A percentile compares a stretch with the other conserved stretches of the same genome.
Conservation (phyloP, 2,329 filamentous ascomycete genomes). For the Fusarium heterosporum region DNA sequence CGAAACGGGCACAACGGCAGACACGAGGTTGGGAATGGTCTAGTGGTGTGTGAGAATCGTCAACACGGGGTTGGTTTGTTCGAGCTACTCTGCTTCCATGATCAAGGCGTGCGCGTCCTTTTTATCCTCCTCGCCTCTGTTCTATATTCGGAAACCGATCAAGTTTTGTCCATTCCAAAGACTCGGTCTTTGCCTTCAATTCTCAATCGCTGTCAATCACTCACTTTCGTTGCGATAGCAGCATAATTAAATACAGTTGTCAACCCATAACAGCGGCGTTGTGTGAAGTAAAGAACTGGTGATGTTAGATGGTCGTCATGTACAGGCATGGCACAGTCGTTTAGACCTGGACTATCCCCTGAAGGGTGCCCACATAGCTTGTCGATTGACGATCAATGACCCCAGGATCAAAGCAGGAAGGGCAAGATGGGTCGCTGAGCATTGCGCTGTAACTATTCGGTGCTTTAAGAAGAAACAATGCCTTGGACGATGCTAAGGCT, state of each 20-base stretch:
- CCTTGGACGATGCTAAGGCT: slow-evolving; percentile 10
- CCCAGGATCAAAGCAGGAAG: slow-evolving; percentile 15
- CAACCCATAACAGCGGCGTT: slow-evolving; percentile 21
- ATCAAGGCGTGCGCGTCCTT: slow-evolving; percentile 38
- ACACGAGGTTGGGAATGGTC: slow-evolving; percentile 33
- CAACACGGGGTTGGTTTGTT: slow-evolving; percentile 28
- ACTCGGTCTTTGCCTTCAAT: slow-evolving; percentile 1
- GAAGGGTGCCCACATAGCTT: slow-evolving; percentile 5
- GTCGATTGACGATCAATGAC: slow-evolving; percentile 36
- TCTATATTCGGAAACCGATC: slow-evolving; percentile 37
- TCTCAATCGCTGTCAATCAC: slow-evolving; percentile 4
- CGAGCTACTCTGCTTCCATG: slow-evolving; percentile 3
- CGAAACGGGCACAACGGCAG: slow-evolving; percentile 22
- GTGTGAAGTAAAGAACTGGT: slow-evolving; percentile 22
- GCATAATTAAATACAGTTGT: background rate
- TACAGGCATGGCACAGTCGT: slow-evolving; percentile 21
- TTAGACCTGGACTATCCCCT: slow-evolving; percentile 10
- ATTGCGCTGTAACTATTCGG: slow-evolving; percentile 5
- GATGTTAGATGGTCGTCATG: slow-evolving; percentile 2
- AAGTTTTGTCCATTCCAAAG: slow-evolving; percentile 1
- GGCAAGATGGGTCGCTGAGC: slow-evolving; percentile 1
- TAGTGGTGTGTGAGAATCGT: slow-evolving; percentile 35
- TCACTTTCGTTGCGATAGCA: background rate
- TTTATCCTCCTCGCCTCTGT: slow-evolving; percentile 3
- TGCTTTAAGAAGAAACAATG: slow-evolving; percentile 7